These are phyloP conservation scores for Pleurotus eryngii DNA, from an alignment of 768 basidiomycete species.

Conservation along the genomic window DNA sequence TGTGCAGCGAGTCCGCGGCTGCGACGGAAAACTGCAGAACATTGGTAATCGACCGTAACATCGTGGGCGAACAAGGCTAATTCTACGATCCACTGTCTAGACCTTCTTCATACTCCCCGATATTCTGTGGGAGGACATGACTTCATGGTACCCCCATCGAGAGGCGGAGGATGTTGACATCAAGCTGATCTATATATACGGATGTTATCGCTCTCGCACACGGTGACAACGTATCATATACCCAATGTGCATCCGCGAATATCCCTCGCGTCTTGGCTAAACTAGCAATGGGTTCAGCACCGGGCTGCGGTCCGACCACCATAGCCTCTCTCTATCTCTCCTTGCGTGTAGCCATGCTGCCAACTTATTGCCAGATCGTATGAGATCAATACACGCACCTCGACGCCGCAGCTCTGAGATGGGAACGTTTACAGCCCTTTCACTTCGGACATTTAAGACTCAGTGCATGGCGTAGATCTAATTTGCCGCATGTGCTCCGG, in stretches of 20 bases:
- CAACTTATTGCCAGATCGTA: not conserved
- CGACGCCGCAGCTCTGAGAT: not conserved
- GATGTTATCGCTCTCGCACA: not conserved
- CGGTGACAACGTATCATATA: not conserved
- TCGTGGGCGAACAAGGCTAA: too few relatives aligned
- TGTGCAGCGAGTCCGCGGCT: not conserved
- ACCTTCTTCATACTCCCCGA: too few relatives aligned
- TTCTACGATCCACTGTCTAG: too few relatives aligned
- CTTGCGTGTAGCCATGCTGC: not conserved
- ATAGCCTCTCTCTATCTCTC: too few relatives aligned
- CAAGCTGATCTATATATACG: not conserved
- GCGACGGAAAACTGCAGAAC: not conserved
- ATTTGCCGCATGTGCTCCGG: not conserved
- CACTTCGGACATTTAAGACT: not conserved
- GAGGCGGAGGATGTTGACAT: not conserved
- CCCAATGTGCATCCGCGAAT: not conserved
- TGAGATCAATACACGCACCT: not conserved
- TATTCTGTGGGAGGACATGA: not conserved
- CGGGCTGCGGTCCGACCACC: too few relatives aligned
- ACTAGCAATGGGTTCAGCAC: too few relatives aligned
- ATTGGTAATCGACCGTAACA: not conserved
- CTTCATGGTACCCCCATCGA: not conserved
- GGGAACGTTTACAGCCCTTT: not conserved
- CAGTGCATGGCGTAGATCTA: not conserved
- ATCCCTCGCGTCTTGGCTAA: not conserved